Evolutionary conservation across 73 alveolate genomes (phyloP).

Genomic region (Paraurostyla sp.): DNA sequence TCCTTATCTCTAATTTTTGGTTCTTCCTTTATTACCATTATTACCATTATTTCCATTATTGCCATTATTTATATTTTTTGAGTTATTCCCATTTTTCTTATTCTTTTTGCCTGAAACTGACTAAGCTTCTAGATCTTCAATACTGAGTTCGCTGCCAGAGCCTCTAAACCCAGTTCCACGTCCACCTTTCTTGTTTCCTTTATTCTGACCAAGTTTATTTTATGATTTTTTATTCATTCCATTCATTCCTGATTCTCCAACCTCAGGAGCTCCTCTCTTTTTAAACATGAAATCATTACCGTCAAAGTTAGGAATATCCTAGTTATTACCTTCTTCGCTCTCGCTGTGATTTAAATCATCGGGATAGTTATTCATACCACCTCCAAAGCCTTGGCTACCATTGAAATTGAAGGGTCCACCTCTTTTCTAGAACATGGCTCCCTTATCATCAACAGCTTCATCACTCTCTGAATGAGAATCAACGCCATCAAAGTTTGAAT

Average conservation of each 20-base stretch:
- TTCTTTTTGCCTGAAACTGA: neutral
- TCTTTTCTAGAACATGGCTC: conserved; percentile 34
- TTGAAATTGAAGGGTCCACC: neutral
- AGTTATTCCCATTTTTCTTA: neutral
- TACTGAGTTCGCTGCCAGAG: neutral
- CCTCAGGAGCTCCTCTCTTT: neutral
- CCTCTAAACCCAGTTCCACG: conserved; percentile 22
- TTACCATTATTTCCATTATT: neutral
- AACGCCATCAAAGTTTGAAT: neutral
- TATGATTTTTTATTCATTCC: neutral
- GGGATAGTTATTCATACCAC: conserved; percentile 22
- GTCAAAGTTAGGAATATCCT: conserved; percentile 20
- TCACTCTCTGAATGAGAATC: conserved; percentile 46
- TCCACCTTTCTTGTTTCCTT: neutral
- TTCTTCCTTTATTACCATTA: neutral
- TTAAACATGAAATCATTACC: conserved; percentile 28
- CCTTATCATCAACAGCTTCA: conserved; percentile 45
- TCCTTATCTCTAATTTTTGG: neutral
- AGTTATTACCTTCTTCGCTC: conserved; percentile 36
- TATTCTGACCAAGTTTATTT: neutral
- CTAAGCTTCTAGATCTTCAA: conserved; percentile 38
- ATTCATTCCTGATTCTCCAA: neutral
- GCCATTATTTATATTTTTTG: neutral
- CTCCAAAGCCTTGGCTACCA: neutral
- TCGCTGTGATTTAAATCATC: conserved; percentile 20